Conservation (phyloP, 148 eudicot species). For the Rhododendron williamsianum region DNA sequence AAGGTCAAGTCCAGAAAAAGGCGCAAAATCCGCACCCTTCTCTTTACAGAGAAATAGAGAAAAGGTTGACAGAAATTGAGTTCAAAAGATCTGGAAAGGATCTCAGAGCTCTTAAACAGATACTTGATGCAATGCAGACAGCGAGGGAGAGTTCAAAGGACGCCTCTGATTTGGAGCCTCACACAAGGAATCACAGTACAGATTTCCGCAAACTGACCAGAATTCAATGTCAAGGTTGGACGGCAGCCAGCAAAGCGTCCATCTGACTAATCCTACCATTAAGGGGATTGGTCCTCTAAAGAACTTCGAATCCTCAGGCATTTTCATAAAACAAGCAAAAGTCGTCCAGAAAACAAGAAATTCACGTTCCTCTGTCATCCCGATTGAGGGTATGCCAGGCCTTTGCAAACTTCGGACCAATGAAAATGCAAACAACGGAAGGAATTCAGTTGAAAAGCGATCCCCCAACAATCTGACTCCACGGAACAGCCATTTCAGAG, state of each 20-base stretch:
- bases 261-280: constrained; percentile 14
- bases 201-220: constrained; percentile 10
- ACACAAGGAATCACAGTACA: constrained; percentile 18
- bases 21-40: constrained; percentile 31
- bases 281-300: constrained; percentile 19
- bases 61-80: constrained; percentile 53
- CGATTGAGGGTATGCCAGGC: constrained; percentile 19
- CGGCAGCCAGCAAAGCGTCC: constrained; percentile 4
- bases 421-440: constrained; percentile 14
- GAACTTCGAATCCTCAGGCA: constrained; percentile 24
- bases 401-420: constrained; percentile 24
- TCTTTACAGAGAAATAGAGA: constrained; percentile 69
- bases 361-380: constrained; percentile 13
- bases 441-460: constrained; percentile 21
- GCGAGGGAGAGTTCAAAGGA: constrained; percentile 30
- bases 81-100: constrained; percentile 70
- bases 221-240: not conserved
- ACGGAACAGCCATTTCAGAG: constrained; percentile 20
- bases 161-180: constrained; percentile 19
- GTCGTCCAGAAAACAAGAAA: constrained; percentile 20
- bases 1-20: constrained; percentile 24
- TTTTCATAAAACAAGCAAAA: constrained; percentile 27
- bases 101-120: constrained; percentile 87
- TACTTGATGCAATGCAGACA: constrained; percentile 66
- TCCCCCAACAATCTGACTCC: constrained; percentile 26